Evolutionary conservation across 2,329 filamentous ascomycete species (phyloP), one percentile per base, ranked within the genome.

Genomic region (Trichoderma guizhouense): DNA sequence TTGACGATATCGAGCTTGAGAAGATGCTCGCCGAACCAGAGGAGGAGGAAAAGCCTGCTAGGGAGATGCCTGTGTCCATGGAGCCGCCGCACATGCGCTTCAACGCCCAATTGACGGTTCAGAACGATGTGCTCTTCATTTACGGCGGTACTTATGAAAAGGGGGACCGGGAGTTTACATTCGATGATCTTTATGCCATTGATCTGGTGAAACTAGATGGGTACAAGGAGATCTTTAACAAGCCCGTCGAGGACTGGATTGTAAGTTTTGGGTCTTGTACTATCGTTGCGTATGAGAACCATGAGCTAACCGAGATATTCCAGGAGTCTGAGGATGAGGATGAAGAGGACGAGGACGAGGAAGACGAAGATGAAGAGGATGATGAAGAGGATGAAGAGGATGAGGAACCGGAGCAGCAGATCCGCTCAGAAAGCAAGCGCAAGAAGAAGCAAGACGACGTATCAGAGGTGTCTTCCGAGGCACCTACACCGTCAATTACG

Each of bases 91-190:
- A 98, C 77, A 88, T 90, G 21, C 88, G 96, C 66, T 99, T 99
- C 84, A 98, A 98, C 76, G 91, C 94, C 1, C 93, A 96, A 75
- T 84, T 98, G 51, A 90, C 95, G 0, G 93, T 98, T 0, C 95
- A 98, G 81, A 93, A 95, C 75, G 96, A 99, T 79, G 90, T 93
- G 9, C 86, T 98, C 1, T 99, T 95, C 82, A 93, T 98, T 69
- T 98, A 97, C 78, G 95, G 96, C 34, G 96, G 96, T 21, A 99
- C 95, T 0, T 98, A 92, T 77, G 96, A 99, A 79, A 96, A 97
- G 79, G 95, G 93, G 21, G 96, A 99, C 77, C 89, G 93, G 26
- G 96, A 99, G 81, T 97, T 93, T 78, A 98, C 95, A 0, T 97
- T 98, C 81, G 95, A 98, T 76, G 96, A 99, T 77, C 86, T 99